Conservation (phyloP, 345 rosid genomes). For the Balakata baccata region DNA sequence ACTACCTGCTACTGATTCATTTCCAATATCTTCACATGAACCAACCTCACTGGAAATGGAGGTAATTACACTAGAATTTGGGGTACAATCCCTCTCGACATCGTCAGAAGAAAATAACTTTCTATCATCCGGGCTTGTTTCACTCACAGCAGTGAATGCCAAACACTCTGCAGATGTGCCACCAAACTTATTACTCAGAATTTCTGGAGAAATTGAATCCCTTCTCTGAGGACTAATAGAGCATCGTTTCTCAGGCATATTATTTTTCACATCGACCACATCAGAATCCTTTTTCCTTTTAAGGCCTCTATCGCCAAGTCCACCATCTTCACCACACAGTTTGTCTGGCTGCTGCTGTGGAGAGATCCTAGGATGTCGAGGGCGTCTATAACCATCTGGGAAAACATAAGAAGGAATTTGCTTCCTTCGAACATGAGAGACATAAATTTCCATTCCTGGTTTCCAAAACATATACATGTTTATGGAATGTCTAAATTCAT, state of each 20-base stretch:
- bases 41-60: conserved; percentile 29
- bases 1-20: conserved; percentile 36
- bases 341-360: conserved; percentile 31
- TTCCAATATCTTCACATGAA: conserved; percentile 40
- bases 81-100: conserved; percentile 19
- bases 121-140: background rate
- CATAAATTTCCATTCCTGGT: conserved; percentile 65
- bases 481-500: conserved; percentile 48
- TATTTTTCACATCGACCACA: conserved; percentile 24
- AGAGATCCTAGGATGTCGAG: conserved; percentile 28
- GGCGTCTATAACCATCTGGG: conserved; percentile 43
- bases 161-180: conserved; percentile 2
- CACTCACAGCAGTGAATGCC: conserved; percentile 7
- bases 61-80: conserved; percentile 32
- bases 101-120: conserved; percentile 3
- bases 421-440: conserved; percentile 61
- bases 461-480: conserved; percentile 60
- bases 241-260: conserved; percentile 28
- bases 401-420: conserved; percentile 58
- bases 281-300: conserved; percentile 43
- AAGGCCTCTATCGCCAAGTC: conserved; percentile 30
- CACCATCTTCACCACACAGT: conserved; percentile 29
- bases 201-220: conserved; percentile 36
- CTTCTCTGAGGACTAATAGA: conserved; percentile 29
- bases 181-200: conserved; percentile 19